These are phyloP conservation scores for Gaeumannomyces sp. DNA, from an alignment of 2,329 filamentous ascomycete genomes.

Conservation along the genomic window DNA sequence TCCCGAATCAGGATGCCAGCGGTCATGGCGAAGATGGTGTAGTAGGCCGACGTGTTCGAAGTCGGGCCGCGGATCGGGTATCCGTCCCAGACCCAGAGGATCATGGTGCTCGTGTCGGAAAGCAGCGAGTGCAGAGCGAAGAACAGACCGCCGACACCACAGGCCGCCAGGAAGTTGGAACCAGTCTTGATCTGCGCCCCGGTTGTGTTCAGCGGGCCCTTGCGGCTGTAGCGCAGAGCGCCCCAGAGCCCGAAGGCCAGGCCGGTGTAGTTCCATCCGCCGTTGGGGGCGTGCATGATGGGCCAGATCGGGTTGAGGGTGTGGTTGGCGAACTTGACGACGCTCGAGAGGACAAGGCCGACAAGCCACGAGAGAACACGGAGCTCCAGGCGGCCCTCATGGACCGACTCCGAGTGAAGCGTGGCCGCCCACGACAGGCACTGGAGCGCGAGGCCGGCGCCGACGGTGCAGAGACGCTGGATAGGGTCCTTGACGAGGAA, in stretches of 20 bases:
- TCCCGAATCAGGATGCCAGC: constrained; percentile 68
- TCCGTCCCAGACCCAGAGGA: constrained; percentile 96
- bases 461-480: constrained; percentile 71
- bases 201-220: constrained; percentile 34
- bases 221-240: constrained; percentile 67
- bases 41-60: constrained; percentile 81
- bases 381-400: constrained; percentile 70
- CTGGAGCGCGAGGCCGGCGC: constrained; percentile 72
- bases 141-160: constrained; percentile 76
- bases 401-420: constrained; percentile 69
- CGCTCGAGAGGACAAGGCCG: constrained; percentile 76
- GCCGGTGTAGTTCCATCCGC: constrained; percentile 85
- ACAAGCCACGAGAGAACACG: constrained; percentile 74
- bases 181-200: constrained; percentile 42
- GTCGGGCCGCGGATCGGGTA: constrained; percentile 86
- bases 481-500: constrained; percentile 70
- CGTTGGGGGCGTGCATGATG: constrained; percentile 81
- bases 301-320: constrained; percentile 98
- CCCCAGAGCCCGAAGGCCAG: constrained; percentile 70
- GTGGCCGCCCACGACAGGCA: constrained; percentile 81
- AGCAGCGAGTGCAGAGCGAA: constrained; percentile 89
- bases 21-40: constrained; percentile 84
- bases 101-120: constrained; percentile 98
- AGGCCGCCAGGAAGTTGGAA: constrained; percentile 63
- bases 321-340: constrained; percentile 86